A percentile compares a stretch with the other conserved stretches of the same genome.
phyloP scores from a whole-genome alignment of 352 stramenopile genomes.

The Aphanomyces cochlioides region DNA sequence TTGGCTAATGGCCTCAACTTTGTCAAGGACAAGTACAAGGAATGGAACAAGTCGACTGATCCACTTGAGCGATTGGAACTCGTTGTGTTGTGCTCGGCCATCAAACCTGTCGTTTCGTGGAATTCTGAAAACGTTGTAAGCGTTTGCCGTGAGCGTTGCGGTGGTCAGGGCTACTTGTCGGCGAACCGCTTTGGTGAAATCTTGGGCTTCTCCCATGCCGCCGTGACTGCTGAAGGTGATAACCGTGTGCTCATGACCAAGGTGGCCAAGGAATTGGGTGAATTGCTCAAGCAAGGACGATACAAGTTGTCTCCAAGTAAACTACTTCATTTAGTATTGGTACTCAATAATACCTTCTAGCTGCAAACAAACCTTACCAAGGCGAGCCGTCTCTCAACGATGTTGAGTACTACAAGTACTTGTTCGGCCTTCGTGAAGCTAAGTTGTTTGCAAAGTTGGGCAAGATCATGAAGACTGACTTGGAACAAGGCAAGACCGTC shows the following conservation, averaged over 20 bases:
- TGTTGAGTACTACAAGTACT: conserved; percentile 27
- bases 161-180: conserved; percentile 27
- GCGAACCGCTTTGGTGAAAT: conserved; percentile 30
- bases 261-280: conserved; percentile 27
- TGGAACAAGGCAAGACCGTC: conserved; percentile 21
- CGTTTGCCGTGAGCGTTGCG: conserved; percentile 27
- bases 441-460: conserved; percentile 23
- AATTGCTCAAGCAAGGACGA: conserved; percentile 25
- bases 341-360: conserved; percentile 7
- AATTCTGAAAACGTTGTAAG: conserved; percentile 31
- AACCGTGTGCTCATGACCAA: conserved; percentile 30
- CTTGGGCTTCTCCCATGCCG: conserved; percentile 27
- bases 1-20: conserved; percentile 19
- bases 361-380: conserved; percentile 22
- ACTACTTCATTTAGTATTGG: background rate
- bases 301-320: conserved; percentile 29
- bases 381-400: conserved; percentile 19
- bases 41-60: conserved; percentile 27
- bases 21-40: conserved; percentile 28
- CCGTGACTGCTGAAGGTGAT: conserved; percentile 26
- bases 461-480: conserved; percentile 29
- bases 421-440: conserved; percentile 26
- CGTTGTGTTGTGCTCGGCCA: conserved; percentile 26
- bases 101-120: conserved; percentile 30
- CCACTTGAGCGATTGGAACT: conserved; percentile 26